phyloP scores from a whole-genome alignment of 2,329 filamentous ascomycete species.

The Pseudogymnoascus sp. region DNA sequence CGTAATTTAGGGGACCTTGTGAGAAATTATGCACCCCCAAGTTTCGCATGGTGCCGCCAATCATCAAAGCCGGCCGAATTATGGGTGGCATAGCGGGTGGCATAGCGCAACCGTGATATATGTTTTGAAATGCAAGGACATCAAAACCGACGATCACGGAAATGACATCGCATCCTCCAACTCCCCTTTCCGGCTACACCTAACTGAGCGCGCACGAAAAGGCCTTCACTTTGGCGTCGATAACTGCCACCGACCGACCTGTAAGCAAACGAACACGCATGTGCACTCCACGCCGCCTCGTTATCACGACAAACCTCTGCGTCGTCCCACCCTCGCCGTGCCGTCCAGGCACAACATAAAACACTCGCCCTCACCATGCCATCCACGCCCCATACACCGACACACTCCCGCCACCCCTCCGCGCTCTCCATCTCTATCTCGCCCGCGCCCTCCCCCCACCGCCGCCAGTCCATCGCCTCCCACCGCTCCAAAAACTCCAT shows the following conservation, averaged over 20 bases:
- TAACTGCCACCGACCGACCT: neutral
- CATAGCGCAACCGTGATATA: neutral
- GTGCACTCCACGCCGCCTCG: neutral
- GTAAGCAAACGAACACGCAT: slow-evolving; percentile 1
- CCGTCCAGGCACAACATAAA: neutral
- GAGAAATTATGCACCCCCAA: neutral
- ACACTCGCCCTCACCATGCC: neutral
- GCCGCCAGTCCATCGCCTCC: neutral
- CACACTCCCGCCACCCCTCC: neutral
- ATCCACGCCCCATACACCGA: neutral
- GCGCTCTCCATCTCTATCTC: neutral
- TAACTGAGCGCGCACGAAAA: neutral
- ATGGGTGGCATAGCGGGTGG: slow-evolving; percentile 1
- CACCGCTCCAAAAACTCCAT: neutral
- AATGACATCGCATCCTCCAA: slow-evolving; percentile 1
- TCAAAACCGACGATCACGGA: slow-evolving; percentile 3
- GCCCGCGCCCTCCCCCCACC: neutral
- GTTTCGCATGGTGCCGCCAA: neutral
- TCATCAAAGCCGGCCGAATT: neutral
- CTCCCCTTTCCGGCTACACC: neutral
- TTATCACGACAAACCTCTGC: slow-evolving; percentile 1
- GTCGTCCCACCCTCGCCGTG: neutral
- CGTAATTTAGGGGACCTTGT: neutral
- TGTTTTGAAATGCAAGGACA: neutral
- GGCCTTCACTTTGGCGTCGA: neutral